Evolutionary conservation across 2,329 filamentous ascomycete genomes (phyloP), one percentile per base, ranked within the genome.

Genomic region (Botrytis cinerea): DNA sequence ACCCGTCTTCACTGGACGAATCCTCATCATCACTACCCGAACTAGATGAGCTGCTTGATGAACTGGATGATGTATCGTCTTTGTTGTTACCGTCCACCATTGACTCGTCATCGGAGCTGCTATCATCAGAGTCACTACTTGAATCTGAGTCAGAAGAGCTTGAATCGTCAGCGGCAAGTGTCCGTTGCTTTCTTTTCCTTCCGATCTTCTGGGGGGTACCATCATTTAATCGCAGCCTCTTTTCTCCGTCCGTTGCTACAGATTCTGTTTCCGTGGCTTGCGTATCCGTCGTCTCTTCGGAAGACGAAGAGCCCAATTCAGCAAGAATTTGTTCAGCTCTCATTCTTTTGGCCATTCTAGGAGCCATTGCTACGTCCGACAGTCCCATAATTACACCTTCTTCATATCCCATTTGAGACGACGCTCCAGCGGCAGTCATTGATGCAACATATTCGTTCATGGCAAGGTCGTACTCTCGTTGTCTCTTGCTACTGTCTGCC

Each of bases 331-430:
- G 84, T 80, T 91, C 89, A 14, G 89, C 87, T 46, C 89, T 87
- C 84, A 90, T 89, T 71, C 89, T 87, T 83, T 89, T 90, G 63
- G 89, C 84, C 70, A 90, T 83, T 40, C 89, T 86, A 73, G 83
- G 83, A 74, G 87, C 85, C 81, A 91, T 85, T 60, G 84, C 83
- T 70, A 83, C 84, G 73, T 89, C 86, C 18, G 85, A 82, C 22
- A 86, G 71, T 14, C 76, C 75, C n/a, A 78, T 69, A 43, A 81
- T 45, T 32, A 81, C 60, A 6, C 78, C 79, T 70, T 81, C 80
- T 70, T 82, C 81, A 67, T 80, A 80, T 1, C 78, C 79, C 68
- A 81, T 76, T 35, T 75, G 72, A 0, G 73, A 67, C 22, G 75
- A 72, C 18, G 74, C 74, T 45, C 77, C 73, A 22, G 73, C 73